Conservation (phyloP, 2,329 filamentous ascomycete genomes). For the Colletotrichum caudatum region DNA sequence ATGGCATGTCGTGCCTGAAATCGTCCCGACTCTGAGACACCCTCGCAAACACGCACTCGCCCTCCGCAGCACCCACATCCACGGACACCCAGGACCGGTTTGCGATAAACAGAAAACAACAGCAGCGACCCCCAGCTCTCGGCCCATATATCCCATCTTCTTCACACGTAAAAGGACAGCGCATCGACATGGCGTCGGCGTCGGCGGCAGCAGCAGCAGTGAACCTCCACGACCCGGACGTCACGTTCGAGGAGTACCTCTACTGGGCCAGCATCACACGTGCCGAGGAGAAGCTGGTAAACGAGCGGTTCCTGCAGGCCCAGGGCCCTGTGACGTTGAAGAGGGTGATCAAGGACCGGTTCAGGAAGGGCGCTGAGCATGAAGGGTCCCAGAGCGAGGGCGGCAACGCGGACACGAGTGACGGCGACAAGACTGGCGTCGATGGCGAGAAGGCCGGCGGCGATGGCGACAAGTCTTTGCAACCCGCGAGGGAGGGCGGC, state of each 20-base stretch:
- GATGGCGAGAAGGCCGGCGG: neutral
- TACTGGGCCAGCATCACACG: constrained; percentile 46
- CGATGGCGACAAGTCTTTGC: constrained; percentile 16
- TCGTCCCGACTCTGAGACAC: constrained; percentile 36
- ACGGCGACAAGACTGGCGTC: neutral
- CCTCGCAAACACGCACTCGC: constrained; percentile 14
- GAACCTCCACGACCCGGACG: constrained; percentile 43
- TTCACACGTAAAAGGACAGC: neutral
- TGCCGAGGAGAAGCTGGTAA: constrained; percentile 42
- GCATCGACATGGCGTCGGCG: constrained; percentile 14
- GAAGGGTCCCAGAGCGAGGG: constrained; percentile 17
- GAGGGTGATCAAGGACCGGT: constrained; percentile 40
- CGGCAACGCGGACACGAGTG: constrained; percentile 1
- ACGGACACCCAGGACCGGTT: constrained; percentile 14
- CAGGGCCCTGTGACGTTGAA: constrained; percentile 38
- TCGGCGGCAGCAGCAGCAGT: neutral
- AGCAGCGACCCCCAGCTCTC: neutral
- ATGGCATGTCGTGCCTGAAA: constrained; percentile 9
- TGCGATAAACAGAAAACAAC: neutral
- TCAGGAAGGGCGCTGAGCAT: constrained; percentile 41
- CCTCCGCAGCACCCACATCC: constrained; percentile 11
- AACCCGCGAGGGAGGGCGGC: neutral
- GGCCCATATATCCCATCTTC: neutral
- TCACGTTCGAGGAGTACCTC: constrained; percentile 47
- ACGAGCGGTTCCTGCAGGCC: constrained; percentile 31